Conservation (phyloP, 2,329 filamentous ascomycete species). For the Stagonosporopsis cucurbitacearum region DNA sequence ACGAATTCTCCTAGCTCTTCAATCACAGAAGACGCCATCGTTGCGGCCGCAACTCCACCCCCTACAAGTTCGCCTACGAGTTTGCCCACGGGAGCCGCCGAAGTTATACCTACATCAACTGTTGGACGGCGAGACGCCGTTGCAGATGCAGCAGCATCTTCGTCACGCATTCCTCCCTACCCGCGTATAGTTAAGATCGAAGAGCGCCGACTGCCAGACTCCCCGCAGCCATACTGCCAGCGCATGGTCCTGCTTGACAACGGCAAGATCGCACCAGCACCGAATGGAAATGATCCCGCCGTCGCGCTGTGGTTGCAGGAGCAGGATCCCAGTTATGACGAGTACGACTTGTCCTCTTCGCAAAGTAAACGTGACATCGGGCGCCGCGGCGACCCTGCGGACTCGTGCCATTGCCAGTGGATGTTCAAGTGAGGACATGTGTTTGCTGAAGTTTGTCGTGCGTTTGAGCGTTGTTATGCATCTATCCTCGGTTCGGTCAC, state of each 20-base stretch:
- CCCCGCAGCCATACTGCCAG: slow-evolving; percentile 65
- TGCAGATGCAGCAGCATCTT: slow-evolving; percentile 27
- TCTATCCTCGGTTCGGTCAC: not conserved
- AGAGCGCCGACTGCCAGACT: slow-evolving; percentile 63
- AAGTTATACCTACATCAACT: slow-evolving; percentile 13
- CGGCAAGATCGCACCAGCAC: slow-evolving; percentile 51
- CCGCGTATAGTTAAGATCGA: slow-evolving; percentile 70
- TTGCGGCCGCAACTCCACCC: slow-evolving; percentile 18
- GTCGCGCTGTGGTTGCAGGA: slow-evolving; percentile 52
- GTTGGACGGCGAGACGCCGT: slow-evolving; percentile 22
- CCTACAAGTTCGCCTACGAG: slow-evolving; percentile 7
- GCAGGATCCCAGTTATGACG: slow-evolving; percentile 45
- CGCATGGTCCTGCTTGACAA: slow-evolving; percentile 67
- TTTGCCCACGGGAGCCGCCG: slow-evolving; percentile 16
- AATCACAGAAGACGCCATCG: slow-evolving; percentile 17
- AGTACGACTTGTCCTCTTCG: slow-evolving; percentile 26
- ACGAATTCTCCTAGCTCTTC: slow-evolving; percentile 27
- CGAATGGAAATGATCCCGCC: slow-evolving; percentile 42
- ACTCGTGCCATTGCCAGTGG: slow-evolving; percentile 49
- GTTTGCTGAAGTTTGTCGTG: slow-evolving; percentile 14
- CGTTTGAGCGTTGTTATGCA: slow-evolving; percentile 22
- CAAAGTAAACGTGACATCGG: slow-evolving; percentile 24
- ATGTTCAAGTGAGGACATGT: slow-evolving; percentile 42
- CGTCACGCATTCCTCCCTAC: slow-evolving; percentile 47
- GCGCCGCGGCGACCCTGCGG: slow-evolving; percentile 36